phyloP scores from a whole-genome alignment of 495 filamentous ascomycete species.

The Penicillium egyptiacum region DNA sequence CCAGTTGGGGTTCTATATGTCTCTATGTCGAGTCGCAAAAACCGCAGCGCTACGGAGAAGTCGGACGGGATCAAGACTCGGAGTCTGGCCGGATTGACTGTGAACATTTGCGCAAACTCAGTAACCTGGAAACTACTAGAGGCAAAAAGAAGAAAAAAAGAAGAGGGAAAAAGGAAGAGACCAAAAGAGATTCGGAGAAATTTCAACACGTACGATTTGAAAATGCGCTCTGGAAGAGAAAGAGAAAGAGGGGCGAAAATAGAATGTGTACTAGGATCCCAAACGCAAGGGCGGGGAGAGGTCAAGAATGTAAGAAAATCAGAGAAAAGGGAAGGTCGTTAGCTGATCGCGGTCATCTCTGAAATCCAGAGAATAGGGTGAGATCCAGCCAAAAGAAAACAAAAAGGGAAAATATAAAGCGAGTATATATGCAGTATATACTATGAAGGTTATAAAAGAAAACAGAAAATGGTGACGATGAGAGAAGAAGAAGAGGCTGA shows the following conservation, averaged over 20 bases:
- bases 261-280: conserved; percentile 17
- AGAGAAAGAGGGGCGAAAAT: conserved; percentile 7
- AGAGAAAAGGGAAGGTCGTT: conserved; percentile 22
- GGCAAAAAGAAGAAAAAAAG: not conserved
- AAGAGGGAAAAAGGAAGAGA: conserved; percentile 11
- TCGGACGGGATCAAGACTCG: conserved; percentile 25
- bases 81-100: conserved; percentile 26
- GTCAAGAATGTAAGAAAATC: conserved; percentile 16
- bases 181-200: not conserved
- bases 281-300: conserved; percentile 27
- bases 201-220: conserved; percentile 26
- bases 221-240: conserved; percentile 7
- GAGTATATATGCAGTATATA: not conserved
- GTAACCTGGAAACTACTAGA: conserved; percentile 7
- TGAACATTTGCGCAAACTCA: conserved; percentile 25
- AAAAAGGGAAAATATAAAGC: conserved; percentile 5
- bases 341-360: conserved; percentile 30
- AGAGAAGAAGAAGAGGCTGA: conserved; percentile 24
- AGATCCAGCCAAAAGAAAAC: conserved; percentile 11
- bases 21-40: conserved; percentile 17
- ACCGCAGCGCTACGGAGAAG: conserved; percentile 23
- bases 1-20: conserved; percentile 20
- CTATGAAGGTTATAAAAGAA: not conserved
- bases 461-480: conserved; percentile 30
- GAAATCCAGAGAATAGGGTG: not conserved